Evolutionary conservation across 768 basidiomycete species (phyloP).

Genomic region (Collybia mongolica): DNA sequence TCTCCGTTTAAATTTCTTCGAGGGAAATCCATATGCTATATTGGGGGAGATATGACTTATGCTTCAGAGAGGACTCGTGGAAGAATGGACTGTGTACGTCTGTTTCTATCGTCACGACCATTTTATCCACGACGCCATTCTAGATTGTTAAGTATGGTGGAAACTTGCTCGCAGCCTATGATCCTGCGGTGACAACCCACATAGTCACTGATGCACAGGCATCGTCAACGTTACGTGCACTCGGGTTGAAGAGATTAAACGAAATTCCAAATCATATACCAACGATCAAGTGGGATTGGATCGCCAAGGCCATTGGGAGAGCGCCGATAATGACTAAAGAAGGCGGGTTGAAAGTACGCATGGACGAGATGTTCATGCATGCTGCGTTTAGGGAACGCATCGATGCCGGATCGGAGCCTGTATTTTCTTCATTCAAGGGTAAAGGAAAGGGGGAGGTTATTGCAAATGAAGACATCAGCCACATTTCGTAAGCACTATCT

Average conservation of each 20-base stretch:
- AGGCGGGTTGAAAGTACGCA: conserved; percentile 26
- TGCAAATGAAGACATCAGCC: conserved; percentile 34
- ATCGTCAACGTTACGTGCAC: conserved; percentile 31
- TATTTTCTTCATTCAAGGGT: conserved; percentile 8
- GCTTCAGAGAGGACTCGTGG: conserved; percentile 50
- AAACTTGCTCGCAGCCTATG: conserved; percentile 55
- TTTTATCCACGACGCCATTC: conserved; percentile 1
- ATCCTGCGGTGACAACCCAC: conserved; percentile 58
- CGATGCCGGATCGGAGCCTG: conserved; percentile 35
- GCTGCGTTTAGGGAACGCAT: conserved; percentile 50
- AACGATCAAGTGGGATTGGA: conserved; percentile 65
- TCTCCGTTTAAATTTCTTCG: conserved; percentile 35
- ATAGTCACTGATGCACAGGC: conserved; percentile 53
- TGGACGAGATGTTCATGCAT: conserved; percentile 40
- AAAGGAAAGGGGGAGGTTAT: conserved; percentile 26
- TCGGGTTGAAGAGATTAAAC: conserved; percentile 47
- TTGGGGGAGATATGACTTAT: conserved; percentile 54
- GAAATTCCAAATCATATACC: conserved; percentile 69
- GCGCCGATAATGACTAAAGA: conserved; percentile 19
- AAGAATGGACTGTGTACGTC: conserved; percentile 63
- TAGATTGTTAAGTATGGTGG: conserved; percentile 70
- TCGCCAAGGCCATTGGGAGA: conserved; percentile 37
- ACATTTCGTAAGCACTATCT: conserved; percentile 42
- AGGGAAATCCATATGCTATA: conserved; percentile 57
- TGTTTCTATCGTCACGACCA: neutral